Evolutionary conservation across 2,329 filamentous ascomycete species (phyloP).

Genomic region (Pyrenochaeta sp.): DNA sequence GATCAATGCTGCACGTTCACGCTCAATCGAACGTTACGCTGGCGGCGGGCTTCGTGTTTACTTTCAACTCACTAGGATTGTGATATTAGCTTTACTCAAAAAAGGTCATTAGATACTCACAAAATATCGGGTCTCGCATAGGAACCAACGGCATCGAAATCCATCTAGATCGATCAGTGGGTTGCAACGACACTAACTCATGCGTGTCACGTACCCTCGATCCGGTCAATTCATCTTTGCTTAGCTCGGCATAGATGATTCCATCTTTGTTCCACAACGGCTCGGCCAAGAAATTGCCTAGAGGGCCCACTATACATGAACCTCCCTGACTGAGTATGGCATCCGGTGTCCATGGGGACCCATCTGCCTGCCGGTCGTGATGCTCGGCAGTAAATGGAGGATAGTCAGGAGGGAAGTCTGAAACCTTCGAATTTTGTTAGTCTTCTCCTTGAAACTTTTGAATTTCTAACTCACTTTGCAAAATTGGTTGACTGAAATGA

Average conservation of each 20-base stretch:
- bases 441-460: neutral
- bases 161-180: constrained; percentile 39
- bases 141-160: constrained; percentile 54
- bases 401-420: constrained; percentile 53
- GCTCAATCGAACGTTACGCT: constrained; percentile 13
- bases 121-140: constrained; percentile 53
- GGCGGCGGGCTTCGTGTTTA: constrained; percentile 19
- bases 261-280: constrained; percentile 52
- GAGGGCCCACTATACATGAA: constrained; percentile 52
- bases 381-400: constrained; percentile 51
- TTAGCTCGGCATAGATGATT: constrained; percentile 50
- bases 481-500: constrained; percentile 53
- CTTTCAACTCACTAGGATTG: constrained; percentile 15
- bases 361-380: constrained; percentile 50
- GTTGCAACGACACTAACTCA: neutral
- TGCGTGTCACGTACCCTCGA: constrained; percentile 40
- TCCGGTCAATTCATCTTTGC: constrained; percentile 45
- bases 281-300: constrained; percentile 49
- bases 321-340: constrained; percentile 53
- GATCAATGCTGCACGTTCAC: too few species aligned
- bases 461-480: constrained; percentile 26
- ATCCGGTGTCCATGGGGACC: constrained; percentile 45
- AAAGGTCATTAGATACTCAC: constrained; percentile 32
- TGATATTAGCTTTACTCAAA: neutral
- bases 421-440: constrained; percentile 30